Base-by-base conservation (phyloP, 2,329 filamentous ascomycete genomes). In the Ophiostoma angusticollis region DNA sequence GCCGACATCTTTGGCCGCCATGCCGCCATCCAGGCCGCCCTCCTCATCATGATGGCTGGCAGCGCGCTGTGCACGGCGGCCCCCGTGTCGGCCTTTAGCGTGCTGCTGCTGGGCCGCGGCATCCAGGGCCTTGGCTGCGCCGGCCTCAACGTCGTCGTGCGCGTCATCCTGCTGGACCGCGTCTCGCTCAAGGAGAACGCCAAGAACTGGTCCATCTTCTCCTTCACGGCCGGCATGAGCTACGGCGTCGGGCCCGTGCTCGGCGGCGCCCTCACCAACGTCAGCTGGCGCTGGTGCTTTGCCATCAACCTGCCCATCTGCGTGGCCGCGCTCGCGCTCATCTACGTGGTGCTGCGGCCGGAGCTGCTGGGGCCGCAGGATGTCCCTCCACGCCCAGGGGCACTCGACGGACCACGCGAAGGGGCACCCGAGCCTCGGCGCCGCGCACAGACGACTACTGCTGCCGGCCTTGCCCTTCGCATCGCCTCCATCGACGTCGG, bases 241-340 rank as follows among this genome's bases (percentile, higher is more conserved):
- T 82, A 74, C 50, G 67, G 66, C 1, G 48, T 78, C 9, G 76
- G 78, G 0, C 78, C 78, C 0, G 65, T 79, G 2, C 58, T 79
- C 18, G 78, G 78, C 30, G 75, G 65, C 1, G 71, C 70, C 42
- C 59, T 76, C 11, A 70, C 70, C 9, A 57, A 62, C 25, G 56
- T 63, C 4, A 67, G 64, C 45, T 82, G 78, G 77, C 60, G 76
- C 35, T 82, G 78, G 66, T 77, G 74, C 50, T 82, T 82, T 32
- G 40, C 37, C 27, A 38, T 43, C n/a, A 43, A 45, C 27, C 31
- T 45, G 30, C 73, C 73, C 13, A 62, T 78, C 30, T 65, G 60
- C 2, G 58, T 64, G 3, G 48, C 69, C 16, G 68, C 66, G 6
- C 60, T 78, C 25, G 34, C 69, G n/a, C 42, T 73, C 29, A 62